These are phyloP conservation scores for Aspergillus baeticus DNA, from an alignment of 495 filamentous ascomycete genomes.

Conservation along the genomic window DNA sequence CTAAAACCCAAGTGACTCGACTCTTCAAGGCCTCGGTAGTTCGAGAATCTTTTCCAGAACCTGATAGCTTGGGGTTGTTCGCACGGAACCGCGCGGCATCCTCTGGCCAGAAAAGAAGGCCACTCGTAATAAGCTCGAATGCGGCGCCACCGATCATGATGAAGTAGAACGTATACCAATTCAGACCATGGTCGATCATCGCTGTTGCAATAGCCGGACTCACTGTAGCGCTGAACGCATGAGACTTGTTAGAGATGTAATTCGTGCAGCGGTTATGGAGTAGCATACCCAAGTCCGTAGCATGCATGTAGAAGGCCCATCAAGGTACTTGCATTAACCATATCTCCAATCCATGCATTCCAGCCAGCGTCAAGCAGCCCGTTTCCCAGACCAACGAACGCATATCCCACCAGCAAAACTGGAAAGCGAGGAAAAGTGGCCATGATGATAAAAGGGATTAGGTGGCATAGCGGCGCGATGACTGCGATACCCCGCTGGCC, in stretches of 20 bases:
- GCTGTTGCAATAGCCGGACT: slow-evolving; percentile 10
- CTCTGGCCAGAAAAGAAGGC: slow-evolving; percentile 12
- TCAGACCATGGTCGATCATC: slow-evolving; percentile 10
- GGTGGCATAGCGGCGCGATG: slow-evolving; percentile 56
- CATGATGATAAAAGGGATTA: slow-evolving; percentile 56
- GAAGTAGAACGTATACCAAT: slow-evolving; percentile 5
- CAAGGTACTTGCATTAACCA: slow-evolving; percentile 52
- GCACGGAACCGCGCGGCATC: slow-evolving; percentile 2
- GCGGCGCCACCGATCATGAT: slow-evolving; percentile 1
- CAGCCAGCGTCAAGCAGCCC: slow-evolving; percentile 54
- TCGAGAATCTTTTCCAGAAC: not conserved
- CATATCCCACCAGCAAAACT: slow-evolving; percentile 48
- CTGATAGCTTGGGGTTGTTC: slow-evolving; percentile 8
- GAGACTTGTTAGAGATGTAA: not conserved
- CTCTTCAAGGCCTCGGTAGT: slow-evolving; percentile 10
- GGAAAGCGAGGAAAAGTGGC: slow-evolving; percentile 52
- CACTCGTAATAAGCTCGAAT: slow-evolving; percentile 1
- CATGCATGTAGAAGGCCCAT: slow-evolving; percentile 54
- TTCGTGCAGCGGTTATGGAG: not conserved
- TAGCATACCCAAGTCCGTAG: slow-evolving; percentile 46
- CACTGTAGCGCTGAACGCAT: not conserved
- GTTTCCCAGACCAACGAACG: slow-evolving; percentile 54
- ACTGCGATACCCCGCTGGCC: slow-evolving; percentile 72
- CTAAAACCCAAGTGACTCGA: slow-evolving; percentile 10
- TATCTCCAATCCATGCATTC: slow-evolving; percentile 59